Percentiles rank a stretch among this genome's conserved stretches.
phyloP scores from a whole-genome alignment of 2,329 filamentous ascomycete genomes.

The Pseudopyrenochaeta lycopersici region DNA sequence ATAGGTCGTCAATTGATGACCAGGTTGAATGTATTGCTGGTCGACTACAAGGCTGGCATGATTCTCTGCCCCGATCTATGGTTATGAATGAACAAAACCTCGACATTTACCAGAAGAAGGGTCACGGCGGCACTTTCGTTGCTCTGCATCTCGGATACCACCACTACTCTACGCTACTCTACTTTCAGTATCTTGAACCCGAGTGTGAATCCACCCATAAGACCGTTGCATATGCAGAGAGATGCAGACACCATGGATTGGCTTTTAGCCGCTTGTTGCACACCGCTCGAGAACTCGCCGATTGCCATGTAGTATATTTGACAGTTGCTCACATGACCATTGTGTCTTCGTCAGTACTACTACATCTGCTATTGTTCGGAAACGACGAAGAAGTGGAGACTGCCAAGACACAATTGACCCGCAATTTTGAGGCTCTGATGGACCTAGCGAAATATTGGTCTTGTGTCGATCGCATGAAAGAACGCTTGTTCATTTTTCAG shows the following conservation, averaged over 20 bases:
- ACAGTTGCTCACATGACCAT: slow-evolving; percentile 59
- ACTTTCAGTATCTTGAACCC: slow-evolving; percentile 57
- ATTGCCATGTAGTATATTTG: slow-evolving; percentile 55
- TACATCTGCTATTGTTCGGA: slow-evolving; percentile 57
- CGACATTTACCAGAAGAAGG: slow-evolving; percentile 45
- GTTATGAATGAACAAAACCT: slow-evolving; percentile 44
- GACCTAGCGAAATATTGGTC: slow-evolving; percentile 54
- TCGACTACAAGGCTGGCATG: slow-evolving; percentile 4
- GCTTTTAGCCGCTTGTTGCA: slow-evolving; percentile 54
- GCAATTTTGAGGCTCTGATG: slow-evolving; percentile 58
- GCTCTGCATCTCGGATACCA: slow-evolving; percentile 59
- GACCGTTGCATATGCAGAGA: slow-evolving; percentile 27
- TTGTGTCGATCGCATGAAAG: slow-evolving; percentile 34
- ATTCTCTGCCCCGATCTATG: slow-evolving; percentile 2
- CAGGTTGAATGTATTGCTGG: slow-evolving; percentile 2
- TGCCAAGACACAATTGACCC: slow-evolving; percentile 51
- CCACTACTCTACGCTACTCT: slow-evolving; percentile 58
- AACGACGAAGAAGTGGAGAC: slow-evolving; percentile 47
- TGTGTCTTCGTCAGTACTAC: slow-evolving; percentile 58
- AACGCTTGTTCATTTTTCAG: slow-evolving; percentile 54
- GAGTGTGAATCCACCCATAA: slow-evolving; percentile 24
- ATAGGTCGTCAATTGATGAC: slow-evolving; percentile 3
- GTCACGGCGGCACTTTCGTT: slow-evolving; percentile 55
- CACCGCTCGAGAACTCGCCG: slow-evolving; percentile 45
- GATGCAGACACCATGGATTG: slow-evolving; percentile 42